Base-by-base conservation (phyloP, 805 yeast genomes). In the Tanozyma kutaoensis region DNA sequence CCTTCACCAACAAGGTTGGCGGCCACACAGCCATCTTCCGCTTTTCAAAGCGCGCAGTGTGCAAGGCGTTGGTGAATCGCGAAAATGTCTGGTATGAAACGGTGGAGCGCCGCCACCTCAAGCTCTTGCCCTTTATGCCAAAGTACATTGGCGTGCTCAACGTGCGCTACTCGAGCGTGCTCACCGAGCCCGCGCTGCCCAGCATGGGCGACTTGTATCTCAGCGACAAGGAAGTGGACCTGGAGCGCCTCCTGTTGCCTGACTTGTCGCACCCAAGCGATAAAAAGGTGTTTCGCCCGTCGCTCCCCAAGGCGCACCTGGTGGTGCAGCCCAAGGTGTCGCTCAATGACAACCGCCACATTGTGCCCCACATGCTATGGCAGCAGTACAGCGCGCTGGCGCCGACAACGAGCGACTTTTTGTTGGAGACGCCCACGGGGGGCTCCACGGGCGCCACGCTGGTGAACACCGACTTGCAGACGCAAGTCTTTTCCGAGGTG, bases 11-110 rank as follows among this genome's bases (percentile, higher is more conserved):
- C 46, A 85, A 81, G 45, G 97, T 91, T 14, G 99, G 99, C 6
- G 99, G 99, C 1, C 99, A 91, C 48, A 88, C 96, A 0, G 96
- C 96, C 2, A 85, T 91, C 20, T 91, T 88, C 56, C 69, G 88
- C 37, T 91, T 91, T 46, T 78, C 93, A 4, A 80, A 75, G 39
- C 63, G 81, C 32, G 97, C 96, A 0, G 95, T 91, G 12, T 91
- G 97, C 51, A 91, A 91, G 50, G 91, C 91, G 1, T 59, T 93
- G 33, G 82, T 85, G 33, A 84, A 81, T 42, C 65, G 95, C 31
- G 99, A 91, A 45, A 82, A 91, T 52, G 55, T 62, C 34, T 86
- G 94, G 78, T 91, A 91, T 51, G 98, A 91, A 48, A 72, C 76
- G 4, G 76, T 91, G 24, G 97, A 91, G 52, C 51, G 62, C 21